Percentiles rank a stretch among this genome's conserved stretches.
Evolutionary conservation across 2,329 filamentous ascomycete species (phyloP).

Genomic region (Stagonosporopsis tanaceti): DNA sequence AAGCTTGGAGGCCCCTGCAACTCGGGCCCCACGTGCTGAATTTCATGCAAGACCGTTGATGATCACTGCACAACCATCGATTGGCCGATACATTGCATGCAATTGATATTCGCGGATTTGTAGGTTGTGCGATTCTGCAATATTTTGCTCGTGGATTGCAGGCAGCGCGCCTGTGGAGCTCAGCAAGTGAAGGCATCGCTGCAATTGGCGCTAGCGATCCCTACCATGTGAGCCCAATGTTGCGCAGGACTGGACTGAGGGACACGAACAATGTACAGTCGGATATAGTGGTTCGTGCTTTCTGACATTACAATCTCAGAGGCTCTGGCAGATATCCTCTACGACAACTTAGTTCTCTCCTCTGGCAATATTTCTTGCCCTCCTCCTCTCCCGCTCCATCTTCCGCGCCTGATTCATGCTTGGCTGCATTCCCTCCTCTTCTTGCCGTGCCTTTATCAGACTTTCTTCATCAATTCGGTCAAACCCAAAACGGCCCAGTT

Average conservation of each 20-base stretch:
- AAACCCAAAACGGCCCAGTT: slow-evolving; percentile 78
- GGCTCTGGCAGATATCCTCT: not conserved
- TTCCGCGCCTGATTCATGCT: slow-evolving; percentile 76
- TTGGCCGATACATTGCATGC: not conserved
- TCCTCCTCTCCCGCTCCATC: slow-evolving; percentile 64
- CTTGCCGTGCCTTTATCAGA: slow-evolving; percentile 61
- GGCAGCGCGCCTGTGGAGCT: not conserved
- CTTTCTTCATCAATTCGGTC: slow-evolving; percentile 74
- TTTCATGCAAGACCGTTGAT: slow-evolving; percentile 14
- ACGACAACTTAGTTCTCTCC: slow-evolving; percentile 24
- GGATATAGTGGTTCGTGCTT: not conserved
- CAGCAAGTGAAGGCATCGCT: not conserved
- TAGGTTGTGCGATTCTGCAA: no score
- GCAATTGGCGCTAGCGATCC: not conserved
- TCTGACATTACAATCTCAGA: not conserved
- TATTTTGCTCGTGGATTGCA: not conserved
- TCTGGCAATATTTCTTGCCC: slow-evolving; percentile 37
- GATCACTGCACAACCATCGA: not conserved
- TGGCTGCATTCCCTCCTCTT: slow-evolving; percentile 56
- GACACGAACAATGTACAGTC: not conserved
- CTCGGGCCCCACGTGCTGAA: slow-evolving; percentile 16
- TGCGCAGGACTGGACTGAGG: no score
- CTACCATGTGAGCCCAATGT: not conserved
- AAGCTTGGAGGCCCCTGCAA: slow-evolving; percentile 20
- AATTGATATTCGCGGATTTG: not conserved